Percentiles rank a stretch among this genome's conserved stretches.
Conservation (phyloP, 75 land plant species). For the Selaginella moellendorffii region DNA sequence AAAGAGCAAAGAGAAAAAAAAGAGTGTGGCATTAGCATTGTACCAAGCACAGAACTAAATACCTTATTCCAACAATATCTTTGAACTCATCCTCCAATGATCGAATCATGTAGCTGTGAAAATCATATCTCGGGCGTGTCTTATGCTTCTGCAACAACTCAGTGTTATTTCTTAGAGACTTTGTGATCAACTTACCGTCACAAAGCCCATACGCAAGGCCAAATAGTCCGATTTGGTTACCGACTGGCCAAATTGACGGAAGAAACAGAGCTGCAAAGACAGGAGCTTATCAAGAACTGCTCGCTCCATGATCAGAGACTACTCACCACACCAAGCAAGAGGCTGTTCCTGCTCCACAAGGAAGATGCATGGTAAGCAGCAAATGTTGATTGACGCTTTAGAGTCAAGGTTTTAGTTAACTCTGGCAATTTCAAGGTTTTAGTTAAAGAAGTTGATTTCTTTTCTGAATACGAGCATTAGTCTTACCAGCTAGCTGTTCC, state of each 20-base stretch:
- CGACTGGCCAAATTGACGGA: constrained; percentile 22
- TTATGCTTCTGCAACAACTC: constrained; percentile 64
- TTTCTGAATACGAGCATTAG: too few species aligned
- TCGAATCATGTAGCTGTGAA: constrained; percentile 88
- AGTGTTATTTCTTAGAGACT: not conserved
- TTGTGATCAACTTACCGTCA: constrained; percentile 7
- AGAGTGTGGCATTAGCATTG: not conserved
- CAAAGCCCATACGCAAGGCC: constrained; percentile 17
- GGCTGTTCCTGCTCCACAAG: not conserved
- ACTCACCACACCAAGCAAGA: not conserved
- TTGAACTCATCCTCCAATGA: constrained; percentile 90
- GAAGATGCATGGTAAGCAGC: not conserved
- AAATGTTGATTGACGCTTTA: constrained; percentile 7
- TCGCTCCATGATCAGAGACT: too few species aligned
- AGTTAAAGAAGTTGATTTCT: too few species aligned
- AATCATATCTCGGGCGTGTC: constrained; percentile 51
- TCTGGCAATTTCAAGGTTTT: too few species aligned
- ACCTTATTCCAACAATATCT: constrained; percentile 77
- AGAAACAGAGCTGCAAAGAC: constrained; percentile 20
- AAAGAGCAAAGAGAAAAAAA: not conserved
- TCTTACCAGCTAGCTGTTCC: not conserved
- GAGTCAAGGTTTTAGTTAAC: not conserved
- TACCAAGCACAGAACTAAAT: constrained; percentile 8
- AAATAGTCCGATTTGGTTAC: constrained; percentile 19
- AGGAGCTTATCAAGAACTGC: too few species aligned